Conservation (phyloP, 306 rosid genomes). For the Cucumis hystrix region DNA sequence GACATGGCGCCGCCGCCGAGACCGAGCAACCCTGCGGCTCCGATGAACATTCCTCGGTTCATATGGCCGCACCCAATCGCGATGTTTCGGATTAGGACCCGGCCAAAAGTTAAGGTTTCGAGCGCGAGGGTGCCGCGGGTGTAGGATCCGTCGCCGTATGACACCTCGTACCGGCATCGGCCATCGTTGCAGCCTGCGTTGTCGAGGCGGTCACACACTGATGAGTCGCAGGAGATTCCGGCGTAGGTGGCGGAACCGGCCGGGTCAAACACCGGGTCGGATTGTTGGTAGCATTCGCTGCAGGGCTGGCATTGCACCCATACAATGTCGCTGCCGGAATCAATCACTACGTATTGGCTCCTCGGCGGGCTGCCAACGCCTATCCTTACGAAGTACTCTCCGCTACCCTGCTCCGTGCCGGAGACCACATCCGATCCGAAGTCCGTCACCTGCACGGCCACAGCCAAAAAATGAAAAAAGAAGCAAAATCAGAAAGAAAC, state of each 20-base stretch:
- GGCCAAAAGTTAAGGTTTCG: slow-evolving; percentile 61
- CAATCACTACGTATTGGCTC: slow-evolving; percentile 64
- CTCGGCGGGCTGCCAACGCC: slow-evolving; percentile 75
- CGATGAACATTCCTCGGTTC: slow-evolving; percentile 80
- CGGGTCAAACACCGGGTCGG: slow-evolving; percentile 83
- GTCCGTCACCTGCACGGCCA: slow-evolving; percentile 6
- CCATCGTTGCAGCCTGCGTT: slow-evolving; percentile 46
- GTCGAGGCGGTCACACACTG: slow-evolving; percentile 54
- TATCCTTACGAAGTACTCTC: slow-evolving; percentile 69
- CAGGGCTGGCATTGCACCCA: slow-evolving; percentile 95
- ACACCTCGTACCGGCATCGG: slow-evolving; percentile 53
- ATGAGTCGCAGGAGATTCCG: slow-evolving; percentile 53
- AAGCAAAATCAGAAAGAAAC: too few relatives aligned
- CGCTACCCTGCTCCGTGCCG: slow-evolving; percentile 69
- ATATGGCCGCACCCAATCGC: slow-evolving; percentile 91
- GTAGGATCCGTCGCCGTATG: slow-evolving; percentile 80
- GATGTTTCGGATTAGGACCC: slow-evolving; percentile 33
- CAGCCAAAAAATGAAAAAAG: background rate
- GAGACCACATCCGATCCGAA: slow-evolving; percentile 77
- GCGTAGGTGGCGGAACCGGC: slow-evolving; percentile 46
- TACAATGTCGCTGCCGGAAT: slow-evolving; percentile 76
- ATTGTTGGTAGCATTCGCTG: slow-evolving; percentile 54
- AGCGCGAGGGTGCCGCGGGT: slow-evolving; percentile 73
- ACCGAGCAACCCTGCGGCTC: slow-evolving; percentile 78
- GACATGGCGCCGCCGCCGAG: slow-evolving; percentile 89